These are phyloP conservation scores for Chaetomium olivaceum DNA, from an alignment of 2,329 filamentous ascomycete genomes.

Conservation along the genomic window DNA sequence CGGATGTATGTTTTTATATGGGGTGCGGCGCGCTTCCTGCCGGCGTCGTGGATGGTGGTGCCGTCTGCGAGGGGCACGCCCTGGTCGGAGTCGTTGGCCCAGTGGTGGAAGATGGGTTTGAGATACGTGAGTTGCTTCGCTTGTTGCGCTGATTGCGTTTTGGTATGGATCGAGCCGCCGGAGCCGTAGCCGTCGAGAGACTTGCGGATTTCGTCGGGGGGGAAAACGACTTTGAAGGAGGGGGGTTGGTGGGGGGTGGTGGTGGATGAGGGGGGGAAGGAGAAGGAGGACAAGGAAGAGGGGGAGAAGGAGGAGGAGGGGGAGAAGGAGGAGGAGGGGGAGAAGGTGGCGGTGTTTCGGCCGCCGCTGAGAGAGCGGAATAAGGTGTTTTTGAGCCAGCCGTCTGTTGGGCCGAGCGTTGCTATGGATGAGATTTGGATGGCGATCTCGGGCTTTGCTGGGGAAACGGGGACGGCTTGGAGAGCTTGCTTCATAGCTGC, in stretches of 20 bases:
- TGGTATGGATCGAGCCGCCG: slow-evolving; percentile 80
- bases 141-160: slow-evolving; percentile 68
- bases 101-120: slow-evolving; percentile 70
- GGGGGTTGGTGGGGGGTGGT: slow-evolving; percentile 43
- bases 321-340: background rate
- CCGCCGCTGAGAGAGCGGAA: slow-evolving; percentile 51
- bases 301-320: background rate
- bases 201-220: slow-evolving; percentile 71
- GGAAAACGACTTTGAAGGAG: slow-evolving; percentile 73
- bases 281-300: background rate
- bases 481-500: slow-evolving; percentile 63
- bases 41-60: slow-evolving; percentile 48
- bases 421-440: slow-evolving; percentile 79
- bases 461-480: slow-evolving; percentile 50
- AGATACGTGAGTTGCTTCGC: slow-evolving; percentile 73
- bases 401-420: slow-evolving; percentile 68
- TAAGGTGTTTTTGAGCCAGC: slow-evolving; percentile 69
- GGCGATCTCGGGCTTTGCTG: slow-evolving; percentile 51
- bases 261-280: slow-evolving; percentile 39
- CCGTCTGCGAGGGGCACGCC: slow-evolving; percentile 40
- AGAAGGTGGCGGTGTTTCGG: slow-evolving; percentile 25
- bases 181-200: slow-evolving; percentile 78
- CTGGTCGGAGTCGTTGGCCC: slow-evolving; percentile 61
- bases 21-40: slow-evolving; percentile 70
- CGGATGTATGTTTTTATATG: slow-evolving; percentile 90